phyloP scores from a whole-genome alignment of 179 eudicot genomes.

The Spinacia oleracea region DNA sequence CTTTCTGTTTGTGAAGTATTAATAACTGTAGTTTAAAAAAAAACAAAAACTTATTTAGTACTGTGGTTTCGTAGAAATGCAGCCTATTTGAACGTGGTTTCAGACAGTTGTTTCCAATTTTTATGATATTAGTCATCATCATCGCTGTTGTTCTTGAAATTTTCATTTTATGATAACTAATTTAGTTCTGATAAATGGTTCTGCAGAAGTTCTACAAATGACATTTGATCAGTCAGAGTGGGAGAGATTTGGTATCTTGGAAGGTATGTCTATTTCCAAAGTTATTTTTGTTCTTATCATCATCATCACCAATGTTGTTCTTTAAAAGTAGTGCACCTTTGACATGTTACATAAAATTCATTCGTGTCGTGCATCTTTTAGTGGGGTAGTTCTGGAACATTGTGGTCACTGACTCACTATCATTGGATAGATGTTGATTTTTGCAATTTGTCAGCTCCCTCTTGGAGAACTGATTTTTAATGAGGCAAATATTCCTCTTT shows the following conservation, averaged over 20 bases:
- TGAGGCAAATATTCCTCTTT: neutral
- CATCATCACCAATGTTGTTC: no score
- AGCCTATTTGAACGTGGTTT: neutral
- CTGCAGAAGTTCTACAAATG: constrained; percentile 69
- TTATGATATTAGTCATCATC: neutral
- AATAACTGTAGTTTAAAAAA: neutral
- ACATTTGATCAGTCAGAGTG: constrained; percentile 58
- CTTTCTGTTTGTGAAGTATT: neutral
- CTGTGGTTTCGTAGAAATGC: neutral
- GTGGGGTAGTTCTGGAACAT: neutral
- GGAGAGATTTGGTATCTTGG: constrained; percentile 52
- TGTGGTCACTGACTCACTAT: neutral
- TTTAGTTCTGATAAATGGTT: constrained; percentile 13
- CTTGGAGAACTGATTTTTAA: neutral
- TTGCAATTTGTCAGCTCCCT: neutral
- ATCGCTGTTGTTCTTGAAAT: constrained; percentile 2
- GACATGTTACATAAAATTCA: no score
- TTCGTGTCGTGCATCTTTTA: no score
- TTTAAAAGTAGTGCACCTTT: no score
- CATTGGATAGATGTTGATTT: neutral
- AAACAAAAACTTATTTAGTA: neutral
- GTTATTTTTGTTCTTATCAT: neutral
- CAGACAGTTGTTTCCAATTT: neutral
- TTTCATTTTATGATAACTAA: constrained; percentile 14
- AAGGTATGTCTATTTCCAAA: constrained; percentile 48